These are phyloP conservation scores for Myochromella boudieri DNA, from an alignment of 768 basidiomycete genomes.

Conservation along the genomic window DNA sequence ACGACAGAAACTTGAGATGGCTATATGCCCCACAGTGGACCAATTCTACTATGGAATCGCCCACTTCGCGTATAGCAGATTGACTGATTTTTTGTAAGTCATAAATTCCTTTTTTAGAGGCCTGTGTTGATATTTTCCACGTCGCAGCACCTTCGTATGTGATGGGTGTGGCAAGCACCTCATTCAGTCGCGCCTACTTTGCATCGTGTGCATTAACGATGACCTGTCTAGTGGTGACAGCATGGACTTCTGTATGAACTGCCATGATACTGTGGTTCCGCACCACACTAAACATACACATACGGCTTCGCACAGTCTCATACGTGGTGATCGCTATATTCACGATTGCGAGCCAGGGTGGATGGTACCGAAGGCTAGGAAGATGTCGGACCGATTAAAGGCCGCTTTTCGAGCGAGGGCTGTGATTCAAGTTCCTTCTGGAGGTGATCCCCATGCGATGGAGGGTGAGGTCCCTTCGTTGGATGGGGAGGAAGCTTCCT, in stretches of 20 bases:
- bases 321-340: neutral
- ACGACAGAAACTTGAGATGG: neutral
- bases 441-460: neutral
- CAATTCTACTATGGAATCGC: slow-evolving; percentile 1
- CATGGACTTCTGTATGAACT: slow-evolving; percentile 4
- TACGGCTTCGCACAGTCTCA: slow-evolving; percentile 3
- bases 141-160: neutral
- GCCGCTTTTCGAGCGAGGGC: neutral
- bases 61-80: neutral
- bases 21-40: too few relatives aligned
- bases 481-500: too few relatives aligned
- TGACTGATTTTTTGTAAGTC: neutral
- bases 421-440: too few relatives aligned
- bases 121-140: too few relatives aligned
- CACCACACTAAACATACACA: neutral
- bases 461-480: too few relatives aligned
- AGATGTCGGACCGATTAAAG: slow-evolving; percentile 2
- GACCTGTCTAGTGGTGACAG: neutral
- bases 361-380: neutral
- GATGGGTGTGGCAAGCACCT: slow-evolving; percentile 1
- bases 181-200: neutral
- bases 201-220: slow-evolving; percentile 4
- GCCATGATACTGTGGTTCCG: neutral
- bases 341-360: neutral
- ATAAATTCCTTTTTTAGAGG: too few relatives aligned